A percentile compares a stretch with the other conserved stretches of the same genome.
Conservation (phyloP, 2,329 filamentous ascomycete species). For the Aspergillus sp. region DNA sequence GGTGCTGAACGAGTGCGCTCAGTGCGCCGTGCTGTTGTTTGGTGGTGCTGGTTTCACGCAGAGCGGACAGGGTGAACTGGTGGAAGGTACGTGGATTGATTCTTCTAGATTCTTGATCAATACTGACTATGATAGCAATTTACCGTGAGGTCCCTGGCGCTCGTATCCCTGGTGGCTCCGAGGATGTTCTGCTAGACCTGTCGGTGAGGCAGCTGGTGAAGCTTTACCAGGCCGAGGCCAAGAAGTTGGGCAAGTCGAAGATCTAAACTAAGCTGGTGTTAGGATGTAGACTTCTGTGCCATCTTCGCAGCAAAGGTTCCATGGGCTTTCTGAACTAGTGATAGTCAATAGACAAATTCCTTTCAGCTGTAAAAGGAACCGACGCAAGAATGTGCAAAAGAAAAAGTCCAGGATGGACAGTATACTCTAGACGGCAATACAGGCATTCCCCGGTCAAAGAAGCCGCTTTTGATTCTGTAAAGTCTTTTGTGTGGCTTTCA, state of each 20-base stretch:
- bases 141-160: constrained; percentile 63
- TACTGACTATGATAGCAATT: constrained; percentile 45
- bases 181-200: constrained; percentile 71
- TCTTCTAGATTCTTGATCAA: neutral
- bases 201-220: constrained; percentile 69
- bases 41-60: constrained; percentile 69
- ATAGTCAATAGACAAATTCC: no score
- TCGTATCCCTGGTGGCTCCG: constrained; percentile 65
- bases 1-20: constrained; percentile 68
- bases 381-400: no score
- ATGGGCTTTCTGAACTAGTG: no score
- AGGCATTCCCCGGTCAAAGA: no score
- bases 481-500: no score
- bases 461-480: no score
- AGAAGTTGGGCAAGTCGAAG: constrained; percentile 29
- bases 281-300: no score
- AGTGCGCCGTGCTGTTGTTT: constrained; percentile 67
- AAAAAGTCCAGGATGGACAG: no score
- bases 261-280: constrained; percentile 15
- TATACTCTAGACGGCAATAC: no score
- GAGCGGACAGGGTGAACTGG: constrained; percentile 67
- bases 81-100: constrained; percentile 57
- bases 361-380: no score
- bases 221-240: constrained; percentile 50
- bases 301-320: no score